A percentile compares a stretch with the other conserved stretches of the same genome.
These are phyloP conservation scores for Scheffersomyces coipomensis DNA, from an alignment of 805 yeast genomes.

Conservation along the genomic window DNA sequence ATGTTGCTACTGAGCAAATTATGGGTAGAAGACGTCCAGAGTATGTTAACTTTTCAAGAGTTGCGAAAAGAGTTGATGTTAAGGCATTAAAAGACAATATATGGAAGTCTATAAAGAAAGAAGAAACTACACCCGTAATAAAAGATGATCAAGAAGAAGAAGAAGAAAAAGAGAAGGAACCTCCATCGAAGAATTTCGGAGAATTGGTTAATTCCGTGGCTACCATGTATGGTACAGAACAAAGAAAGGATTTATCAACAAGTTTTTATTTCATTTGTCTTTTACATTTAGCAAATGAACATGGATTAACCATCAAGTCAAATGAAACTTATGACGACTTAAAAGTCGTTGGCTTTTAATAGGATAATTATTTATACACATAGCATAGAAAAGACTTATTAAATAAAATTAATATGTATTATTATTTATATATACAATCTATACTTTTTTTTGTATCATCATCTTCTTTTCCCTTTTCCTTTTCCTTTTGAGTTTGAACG, in stretches of 20 bases:
- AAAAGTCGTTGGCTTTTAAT: slow-evolving; percentile 23
- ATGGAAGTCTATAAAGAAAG: slow-evolving; percentile 33
- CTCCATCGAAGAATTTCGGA: slow-evolving; percentile 20
- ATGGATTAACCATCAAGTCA: slow-evolving; percentile 31
- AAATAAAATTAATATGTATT: neutral
- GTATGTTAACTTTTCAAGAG: slow-evolving; percentile 40
- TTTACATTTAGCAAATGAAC: slow-evolving; percentile 45
- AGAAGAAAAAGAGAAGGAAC: neutral
- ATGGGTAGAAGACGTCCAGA: slow-evolving; percentile 30
- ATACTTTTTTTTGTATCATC: neutral
- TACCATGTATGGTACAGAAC: slow-evolving; percentile 32
- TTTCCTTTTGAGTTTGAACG: slow-evolving; percentile 3
- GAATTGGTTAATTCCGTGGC: slow-evolving; percentile 34
- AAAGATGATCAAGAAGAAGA: slow-evolving; percentile 6
- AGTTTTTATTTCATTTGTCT: slow-evolving; percentile 46
- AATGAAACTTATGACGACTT: slow-evolving; percentile 35
- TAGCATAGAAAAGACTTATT: slow-evolving; percentile 1
- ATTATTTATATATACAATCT: slow-evolving; percentile 1
- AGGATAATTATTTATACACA: no score
- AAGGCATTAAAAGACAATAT: slow-evolving; percentile 39
- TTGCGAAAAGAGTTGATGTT: slow-evolving; percentile 43
- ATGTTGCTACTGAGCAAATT: slow-evolving; percentile 6
- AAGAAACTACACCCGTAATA: slow-evolving; percentile 3
- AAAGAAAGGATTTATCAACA: slow-evolving; percentile 41
- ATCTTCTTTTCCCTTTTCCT: neutral